These are phyloP conservation scores for Aspergillus ochraceoroseus DNA, from an alignment of 2,329 filamentous ascomycete genomes.

Conservation along the genomic window DNA sequence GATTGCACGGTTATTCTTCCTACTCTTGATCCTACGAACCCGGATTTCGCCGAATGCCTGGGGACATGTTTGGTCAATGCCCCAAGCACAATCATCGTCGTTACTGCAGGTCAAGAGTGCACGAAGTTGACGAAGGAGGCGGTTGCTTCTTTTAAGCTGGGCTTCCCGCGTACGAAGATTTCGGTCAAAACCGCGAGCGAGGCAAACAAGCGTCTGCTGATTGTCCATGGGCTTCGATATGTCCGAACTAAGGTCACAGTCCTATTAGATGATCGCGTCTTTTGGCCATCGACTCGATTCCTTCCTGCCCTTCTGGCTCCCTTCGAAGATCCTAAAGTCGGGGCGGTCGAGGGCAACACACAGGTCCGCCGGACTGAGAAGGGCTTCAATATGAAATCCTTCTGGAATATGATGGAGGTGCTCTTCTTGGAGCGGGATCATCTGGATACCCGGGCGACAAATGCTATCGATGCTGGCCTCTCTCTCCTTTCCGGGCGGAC, in stretches of 20 bases:
- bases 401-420: constrained; percentile 55
- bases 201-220: constrained; percentile 50
- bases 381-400: constrained; percentile 17
- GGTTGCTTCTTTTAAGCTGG: constrained; percentile 4
- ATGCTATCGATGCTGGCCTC: constrained; percentile 55
- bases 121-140: constrained; percentile 9
- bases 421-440: constrained; percentile 60
- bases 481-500: constrained; percentile 58
- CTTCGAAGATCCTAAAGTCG: constrained; percentile 47
- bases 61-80: constrained; percentile 38
- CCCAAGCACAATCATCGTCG: constrained; percentile 42
- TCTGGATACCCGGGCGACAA: constrained; percentile 55
- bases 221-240: constrained; percentile 39
- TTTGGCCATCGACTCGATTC: constrained; percentile 45
- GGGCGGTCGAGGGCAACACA: constrained; percentile 56
- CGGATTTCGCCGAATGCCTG: constrained; percentile 44
- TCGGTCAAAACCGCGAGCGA: constrained; percentile 29
- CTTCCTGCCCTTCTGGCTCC: constrained; percentile 42
- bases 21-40: constrained; percentile 45
- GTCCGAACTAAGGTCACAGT: constrained; percentile 45
- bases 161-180: constrained; percentile 10
- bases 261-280: constrained; percentile 52
- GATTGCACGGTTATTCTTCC: constrained; percentile 53
- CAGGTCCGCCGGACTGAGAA: constrained; percentile 42
- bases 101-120: constrained; percentile 42